These are phyloP conservation scores for Nannizziopsis barbatae DNA, from an alignment of 2,329 filamentous ascomycete genomes.

Conservation along the genomic window DNA sequence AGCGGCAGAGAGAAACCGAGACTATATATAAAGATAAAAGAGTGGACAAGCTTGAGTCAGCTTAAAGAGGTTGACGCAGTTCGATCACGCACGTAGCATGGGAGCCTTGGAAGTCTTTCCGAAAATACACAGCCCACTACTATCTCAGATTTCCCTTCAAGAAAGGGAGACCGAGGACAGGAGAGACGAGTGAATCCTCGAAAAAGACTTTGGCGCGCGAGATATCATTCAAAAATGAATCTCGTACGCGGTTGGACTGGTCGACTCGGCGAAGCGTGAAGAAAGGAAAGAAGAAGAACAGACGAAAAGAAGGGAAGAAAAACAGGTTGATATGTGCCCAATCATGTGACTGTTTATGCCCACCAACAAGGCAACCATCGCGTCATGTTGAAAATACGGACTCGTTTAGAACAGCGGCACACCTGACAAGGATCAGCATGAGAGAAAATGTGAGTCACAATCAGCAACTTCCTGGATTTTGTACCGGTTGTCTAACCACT, in stretches of 20 bases:
- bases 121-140: slow-evolving; percentile 24
- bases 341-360: slow-evolving; percentile 13
- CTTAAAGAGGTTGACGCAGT: slow-evolving; percentile 32
- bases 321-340: slow-evolving; percentile 20
- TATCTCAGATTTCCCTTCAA: slow-evolving; percentile 20
- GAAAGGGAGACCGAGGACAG: slow-evolving; percentile 22
- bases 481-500: too few relatives aligned
- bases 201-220: slow-evolving; percentile 38
- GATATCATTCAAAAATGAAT: slow-evolving; percentile 22
- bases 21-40: slow-evolving; percentile 25
- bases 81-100: slow-evolving; percentile 44
- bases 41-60: slow-evolving; percentile 28
- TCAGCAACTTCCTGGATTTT: too few relatives aligned
- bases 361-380: slow-evolving; percentile 6
- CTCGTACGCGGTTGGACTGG: slow-evolving; percentile 24
- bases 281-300: slow-evolving; percentile 34
- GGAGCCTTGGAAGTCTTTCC: slow-evolving; percentile 44
- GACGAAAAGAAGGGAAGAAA: slow-evolving; percentile 31
- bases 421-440: too few relatives aligned
- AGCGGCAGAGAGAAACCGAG: slow-evolving; percentile 26
- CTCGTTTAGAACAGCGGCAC: too few relatives aligned
- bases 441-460: too few relatives aligned
- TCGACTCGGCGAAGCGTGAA: slow-evolving; percentile 38
- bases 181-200: slow-evolving; percentile 21
- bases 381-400: background rate